phyloP scores from a whole-genome alignment of 352 stramenopile genomes.

The Saprolegnia diclina region DNA sequence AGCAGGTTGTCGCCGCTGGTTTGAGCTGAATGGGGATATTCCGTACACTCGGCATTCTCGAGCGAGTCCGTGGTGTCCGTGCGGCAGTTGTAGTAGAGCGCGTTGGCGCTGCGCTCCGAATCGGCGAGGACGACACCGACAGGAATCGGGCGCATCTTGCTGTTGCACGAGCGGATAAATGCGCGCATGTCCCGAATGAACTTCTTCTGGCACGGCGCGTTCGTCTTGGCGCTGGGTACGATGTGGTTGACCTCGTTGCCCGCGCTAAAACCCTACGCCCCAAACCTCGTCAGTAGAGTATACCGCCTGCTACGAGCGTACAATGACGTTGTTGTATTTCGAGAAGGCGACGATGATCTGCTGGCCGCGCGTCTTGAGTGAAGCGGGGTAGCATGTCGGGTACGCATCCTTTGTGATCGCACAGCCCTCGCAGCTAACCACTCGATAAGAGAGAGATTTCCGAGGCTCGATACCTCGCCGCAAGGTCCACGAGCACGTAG shows the following conservation, averaged over 20 bases:
- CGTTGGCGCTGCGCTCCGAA: constrained; percentile 48
- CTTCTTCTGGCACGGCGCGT: constrained; percentile 85
- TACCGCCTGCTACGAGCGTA: not conserved
- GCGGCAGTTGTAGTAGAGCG: constrained; percentile 80
- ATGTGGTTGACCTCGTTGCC: constrained; percentile 82
- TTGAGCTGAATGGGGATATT: no score
- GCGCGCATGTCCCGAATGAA: constrained; percentile 82
- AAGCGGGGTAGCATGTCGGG: constrained; percentile 52
- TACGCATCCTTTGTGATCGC: constrained; percentile 52
- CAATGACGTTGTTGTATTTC: constrained; percentile 78
- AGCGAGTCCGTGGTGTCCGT: constrained; percentile 51
- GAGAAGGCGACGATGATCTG: constrained; percentile 76
- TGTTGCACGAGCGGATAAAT: constrained; percentile 53
- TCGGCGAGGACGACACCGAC: constrained; percentile 71
- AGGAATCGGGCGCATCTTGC: constrained; percentile 53
- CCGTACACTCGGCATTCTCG: constrained; percentile 57
- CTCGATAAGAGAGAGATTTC: not conserved
- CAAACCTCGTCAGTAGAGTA: not conserved
- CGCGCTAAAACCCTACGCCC: constrained; percentile 40
- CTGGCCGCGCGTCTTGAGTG: constrained; percentile 67
- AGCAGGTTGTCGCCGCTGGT: no score
- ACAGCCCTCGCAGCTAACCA: constrained; percentile 42
- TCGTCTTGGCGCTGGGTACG: constrained; percentile 42
- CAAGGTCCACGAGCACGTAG: constrained; percentile 66
- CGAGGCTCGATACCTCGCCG: constrained; percentile 29